phyloP scores from a whole-genome alignment of 1,284 basidiomycete genomes.

The Puccinia horiana region DNA sequence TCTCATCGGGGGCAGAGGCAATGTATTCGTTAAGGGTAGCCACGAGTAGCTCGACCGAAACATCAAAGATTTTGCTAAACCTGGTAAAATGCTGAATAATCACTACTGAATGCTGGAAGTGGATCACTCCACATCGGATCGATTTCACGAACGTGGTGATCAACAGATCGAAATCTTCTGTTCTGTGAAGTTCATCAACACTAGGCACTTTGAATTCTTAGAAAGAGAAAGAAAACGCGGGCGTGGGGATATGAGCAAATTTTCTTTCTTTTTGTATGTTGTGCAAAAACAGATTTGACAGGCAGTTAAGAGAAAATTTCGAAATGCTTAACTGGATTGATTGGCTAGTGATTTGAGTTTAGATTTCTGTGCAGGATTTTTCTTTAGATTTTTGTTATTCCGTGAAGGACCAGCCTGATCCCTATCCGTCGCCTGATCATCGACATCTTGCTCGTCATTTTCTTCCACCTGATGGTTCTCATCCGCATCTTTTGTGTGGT shows the following conservation, averaged over 20 bases:
- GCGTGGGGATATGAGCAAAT: not conserved
- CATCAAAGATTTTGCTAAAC: constrained; percentile 41
- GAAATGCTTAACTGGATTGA: constrained; percentile 11
- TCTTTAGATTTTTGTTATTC: constrained; percentile 4
- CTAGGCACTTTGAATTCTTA: not conserved
- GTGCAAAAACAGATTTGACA: constrained; percentile 9
- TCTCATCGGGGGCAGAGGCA: not conserved
- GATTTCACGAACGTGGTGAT: constrained; percentile 45
- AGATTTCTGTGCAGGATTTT: not conserved
- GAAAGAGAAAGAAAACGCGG: not conserved
- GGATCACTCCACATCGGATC: constrained; percentile 43
- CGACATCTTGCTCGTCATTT: constrained; percentile 26
- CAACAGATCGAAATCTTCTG: constrained; percentile 46
- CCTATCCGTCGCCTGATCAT: not conserved
- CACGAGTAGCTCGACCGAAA: constrained; percentile 22
- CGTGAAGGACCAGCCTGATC: not conserved
- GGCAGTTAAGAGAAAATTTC: not conserved
- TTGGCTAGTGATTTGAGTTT: not conserved
- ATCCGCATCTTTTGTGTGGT: not conserved
- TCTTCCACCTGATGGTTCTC: constrained; percentile 17
- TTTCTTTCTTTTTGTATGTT: not conserved
- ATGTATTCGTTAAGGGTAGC: constrained; percentile 28
- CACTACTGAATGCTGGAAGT: constrained; percentile 30
- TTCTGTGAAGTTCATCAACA: constrained; percentile 12
- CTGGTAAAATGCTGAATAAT: constrained; percentile 36